A percentile compares a stretch with the other conserved stretches of the same genome.
phyloP scores from a whole-genome alignment of 1,139 yeast species.

The Saccharomyces pastorianus region DNA sequence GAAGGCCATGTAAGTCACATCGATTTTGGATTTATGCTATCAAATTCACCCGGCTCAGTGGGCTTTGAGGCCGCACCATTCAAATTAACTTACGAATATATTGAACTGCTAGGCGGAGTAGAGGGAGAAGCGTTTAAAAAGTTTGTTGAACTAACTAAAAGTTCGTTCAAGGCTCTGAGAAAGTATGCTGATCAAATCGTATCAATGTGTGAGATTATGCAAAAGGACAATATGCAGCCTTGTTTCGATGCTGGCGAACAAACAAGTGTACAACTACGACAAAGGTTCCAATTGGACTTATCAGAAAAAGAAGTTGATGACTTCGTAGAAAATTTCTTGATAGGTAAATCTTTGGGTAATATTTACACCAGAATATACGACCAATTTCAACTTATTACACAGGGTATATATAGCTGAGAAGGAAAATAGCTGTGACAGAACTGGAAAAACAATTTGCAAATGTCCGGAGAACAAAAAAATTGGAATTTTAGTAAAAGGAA shows the following conservation, averaged over 20 bases:
- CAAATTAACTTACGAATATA: constrained; percentile 79
- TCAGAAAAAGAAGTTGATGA: constrained; percentile 64
- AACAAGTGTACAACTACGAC: constrained; percentile 68
- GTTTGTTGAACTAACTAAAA: constrained; percentile 56
- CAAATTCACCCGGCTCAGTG: constrained; percentile 92
- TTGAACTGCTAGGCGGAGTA: constrained; percentile 76
- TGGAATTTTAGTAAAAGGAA: not conserved
- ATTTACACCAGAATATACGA: constrained; percentile 86
- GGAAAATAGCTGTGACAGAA: too few species aligned
- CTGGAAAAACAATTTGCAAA: too few species aligned
- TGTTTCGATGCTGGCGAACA: constrained; percentile 84
- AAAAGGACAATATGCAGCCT: constrained; percentile 78
- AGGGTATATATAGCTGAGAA: constrained; percentile 70
- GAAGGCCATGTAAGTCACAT: constrained; percentile 95
- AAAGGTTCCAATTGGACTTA: constrained; percentile 71
- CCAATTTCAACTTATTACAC: constrained; percentile 87
- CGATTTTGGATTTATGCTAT: constrained; percentile 86
- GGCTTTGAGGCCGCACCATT: constrained; percentile 97
- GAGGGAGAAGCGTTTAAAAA: constrained; percentile 50
- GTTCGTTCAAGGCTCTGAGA: constrained; percentile 65
- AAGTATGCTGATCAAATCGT: constrained; percentile 64
- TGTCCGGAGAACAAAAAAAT: too few species aligned
- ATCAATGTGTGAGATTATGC: constrained; percentile 86
- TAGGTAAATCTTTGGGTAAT: constrained; percentile 79
- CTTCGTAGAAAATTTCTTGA: constrained; percentile 66